Conservation (phyloP, 148 eudicot species). For the Spergularia marina region DNA sequence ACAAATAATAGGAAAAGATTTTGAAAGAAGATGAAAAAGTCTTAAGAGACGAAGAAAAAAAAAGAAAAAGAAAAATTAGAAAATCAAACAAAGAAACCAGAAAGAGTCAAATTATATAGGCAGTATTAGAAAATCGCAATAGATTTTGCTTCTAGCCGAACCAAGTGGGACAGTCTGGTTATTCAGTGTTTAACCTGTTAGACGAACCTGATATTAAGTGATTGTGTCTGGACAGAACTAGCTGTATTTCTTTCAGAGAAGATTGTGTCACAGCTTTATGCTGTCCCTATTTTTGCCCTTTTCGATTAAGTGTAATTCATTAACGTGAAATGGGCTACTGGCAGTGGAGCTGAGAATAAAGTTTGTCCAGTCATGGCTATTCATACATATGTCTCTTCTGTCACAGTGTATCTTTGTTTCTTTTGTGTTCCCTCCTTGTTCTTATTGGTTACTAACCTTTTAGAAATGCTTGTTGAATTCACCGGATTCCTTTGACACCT, state of each 20-base stretch:
- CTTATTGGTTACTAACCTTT: neutral
- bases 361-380: neutral
- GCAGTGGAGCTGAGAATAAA: neutral
- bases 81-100: too few relatives aligned
- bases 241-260: slow-evolving; percentile 5
- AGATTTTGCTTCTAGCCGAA: neutral
- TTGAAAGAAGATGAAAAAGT: too few relatives aligned
- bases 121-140: neutral
- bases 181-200: too few relatives aligned
- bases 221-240: neutral
- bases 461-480: neutral
- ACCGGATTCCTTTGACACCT: neutral
- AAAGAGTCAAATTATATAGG: too few relatives aligned
- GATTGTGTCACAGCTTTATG: neutral
- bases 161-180: neutral
- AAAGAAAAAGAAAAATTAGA: too few relatives aligned
- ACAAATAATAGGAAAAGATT: too few relatives aligned
- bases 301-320: neutral
- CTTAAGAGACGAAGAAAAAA: too few relatives aligned
- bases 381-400: neutral
- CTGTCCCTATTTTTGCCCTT: neutral
- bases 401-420: neutral
- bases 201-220: neutral
- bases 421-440: neutral
- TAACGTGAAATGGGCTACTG: neutral